Base-by-base conservation (phyloP, 768 basidiomycete genomes). In the Lactarius deliciosus region DNA sequence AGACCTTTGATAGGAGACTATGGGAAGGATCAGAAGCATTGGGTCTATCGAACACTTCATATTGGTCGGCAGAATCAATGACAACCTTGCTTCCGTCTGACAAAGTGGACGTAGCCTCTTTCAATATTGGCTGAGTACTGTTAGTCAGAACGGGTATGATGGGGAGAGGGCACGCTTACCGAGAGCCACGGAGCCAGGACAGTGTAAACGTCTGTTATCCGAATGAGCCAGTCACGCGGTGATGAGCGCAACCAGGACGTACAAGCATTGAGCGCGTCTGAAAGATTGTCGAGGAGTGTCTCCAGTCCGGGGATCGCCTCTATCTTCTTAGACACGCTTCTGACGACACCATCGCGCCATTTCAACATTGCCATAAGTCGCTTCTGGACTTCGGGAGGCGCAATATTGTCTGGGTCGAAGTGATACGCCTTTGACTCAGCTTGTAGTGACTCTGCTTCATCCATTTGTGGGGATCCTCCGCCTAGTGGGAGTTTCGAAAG, bases 11-110 rank as follows among this genome's bases (percentile, higher is more conserved):
- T 58, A 90, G 78, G 68, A 88, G 76, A 75, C 86, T 88, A 75
- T 91, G 89, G 1, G 88, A 87, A 4, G 89, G 90, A 72, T 91
- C 88, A 15, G 85, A 86, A 11, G 89, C 87, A 68, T 83, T 74
- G 6, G 84, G 82, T 71, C 89, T 82, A 71, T 87, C 79, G 76
- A 90, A 91, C 25, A 89, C 87, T 73, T 86, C 83, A 65, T 84
- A 89, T 75, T 90, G 88, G 68, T 90, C 89, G 40, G 85, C 82
- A 30, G 79, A 82, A 73, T 89, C 83, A 70, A 91, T 88, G 65
- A 90, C 86, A 32, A 85, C 83, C 72, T 87, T 86, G 71, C 86
- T 87, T 6, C 86, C 85, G 72, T 86, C 83, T 55, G 82, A 79
- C 18, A 90, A 80, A 15, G 82, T 84, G 3, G 76, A 74, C 13